phyloP scores from a whole-genome alignment of 129 eudicot genomes.

The Flaveria robusta region DNA sequence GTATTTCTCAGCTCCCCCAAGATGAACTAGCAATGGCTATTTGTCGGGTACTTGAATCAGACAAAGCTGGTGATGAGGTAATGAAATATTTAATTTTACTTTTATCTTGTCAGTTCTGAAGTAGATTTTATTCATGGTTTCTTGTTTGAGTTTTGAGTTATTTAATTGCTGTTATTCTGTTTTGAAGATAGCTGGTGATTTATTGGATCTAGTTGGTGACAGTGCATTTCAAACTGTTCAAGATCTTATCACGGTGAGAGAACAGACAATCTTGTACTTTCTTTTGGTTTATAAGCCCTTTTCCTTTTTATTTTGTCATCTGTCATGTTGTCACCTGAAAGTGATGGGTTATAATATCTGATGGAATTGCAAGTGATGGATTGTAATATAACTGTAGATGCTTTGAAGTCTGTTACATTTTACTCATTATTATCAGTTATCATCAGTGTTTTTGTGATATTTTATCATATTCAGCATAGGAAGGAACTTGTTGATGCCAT shows the following conservation, averaged over 20 bases:
- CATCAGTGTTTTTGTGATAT: slow-evolving; percentile 10
- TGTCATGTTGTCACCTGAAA: slow-evolving; percentile 22
- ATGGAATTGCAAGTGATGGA: slow-evolving; percentile 12
- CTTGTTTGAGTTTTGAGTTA: slow-evolving; percentile 8
- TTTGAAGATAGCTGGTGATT: slow-evolving; percentile 90
- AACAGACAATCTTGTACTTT: slow-evolving; percentile 2
- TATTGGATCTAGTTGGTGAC: slow-evolving; percentile 94
- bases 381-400: background rate
- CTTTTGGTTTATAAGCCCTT: background rate
- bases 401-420: slow-evolving; percentile 18
- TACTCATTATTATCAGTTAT: slow-evolving; percentile 20
- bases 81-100: slow-evolving; percentile 9
- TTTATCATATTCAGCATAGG: slow-evolving; percentile 62
- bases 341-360: slow-evolving; percentile 8
- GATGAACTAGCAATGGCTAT: slow-evolving; percentile 99
- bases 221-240: slow-evolving; percentile 89
- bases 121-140: background rate
- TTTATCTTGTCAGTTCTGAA: slow-evolving; percentile 21
- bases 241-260: slow-evolving; percentile 71
- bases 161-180: slow-evolving; percentile 11
- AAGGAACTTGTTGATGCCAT: slow-evolving; percentile 84
- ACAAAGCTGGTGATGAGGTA: slow-evolving; percentile 98
- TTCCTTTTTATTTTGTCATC: background rate
- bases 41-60: slow-evolving; percentile 91
- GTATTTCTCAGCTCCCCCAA: slow-evolving; percentile 80